A percentile compares a stretch with the other conserved stretches of the same genome.
Conservation (phyloP, 2,329 filamentous ascomycete genomes). For the Thielaviopsis cerberus region DNA sequence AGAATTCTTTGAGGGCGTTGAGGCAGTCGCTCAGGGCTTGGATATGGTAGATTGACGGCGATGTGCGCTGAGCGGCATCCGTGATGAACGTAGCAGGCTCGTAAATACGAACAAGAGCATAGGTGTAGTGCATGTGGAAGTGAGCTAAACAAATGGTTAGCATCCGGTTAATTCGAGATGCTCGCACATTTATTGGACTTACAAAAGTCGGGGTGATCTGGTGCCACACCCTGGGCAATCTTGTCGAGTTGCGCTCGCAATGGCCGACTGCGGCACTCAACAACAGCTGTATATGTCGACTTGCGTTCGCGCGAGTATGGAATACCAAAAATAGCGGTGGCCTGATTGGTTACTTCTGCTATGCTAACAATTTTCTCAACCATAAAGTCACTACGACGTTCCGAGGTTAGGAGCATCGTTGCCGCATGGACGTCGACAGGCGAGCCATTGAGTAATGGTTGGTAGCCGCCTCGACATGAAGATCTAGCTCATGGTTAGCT, state of each 20-base stretch:
- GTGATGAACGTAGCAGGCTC: conserved; percentile 21
- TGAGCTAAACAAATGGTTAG: background rate
- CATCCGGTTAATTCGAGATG: too few relatives aligned
- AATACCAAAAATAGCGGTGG: conserved; percentile 10
- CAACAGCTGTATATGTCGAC: conserved; percentile 7
- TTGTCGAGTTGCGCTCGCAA: conserved; percentile 8
- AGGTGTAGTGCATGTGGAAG: conserved; percentile 20
- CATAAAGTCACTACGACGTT: conserved; percentile 9
- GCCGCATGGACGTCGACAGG: conserved; percentile 9
- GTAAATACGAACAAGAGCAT: conserved; percentile 22
- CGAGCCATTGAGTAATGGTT: conserved; percentile 7
- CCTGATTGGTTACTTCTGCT: conserved; percentile 9
- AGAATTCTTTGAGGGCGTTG: conserved; percentile 19
- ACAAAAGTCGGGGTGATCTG: conserved; percentile 9
- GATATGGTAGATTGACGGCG: conserved; percentile 16
- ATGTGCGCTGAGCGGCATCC: conserved; percentile 15
- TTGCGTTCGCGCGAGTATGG: conserved; percentile 11
- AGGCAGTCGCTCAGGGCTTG: conserved; percentile 22
- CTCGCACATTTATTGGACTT: too few relatives aligned
- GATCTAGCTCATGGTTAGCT: background rate
- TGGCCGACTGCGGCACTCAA: conserved; percentile 7
- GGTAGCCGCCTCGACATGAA: conserved; percentile 9
- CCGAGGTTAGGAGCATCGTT: conserved; percentile 7
- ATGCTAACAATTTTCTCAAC: conserved; percentile 11
- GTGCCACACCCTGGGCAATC: conserved; percentile 7